Conservation (phyloP, 73 alveolate species). For the Paramecium sexaurelia region DNA sequence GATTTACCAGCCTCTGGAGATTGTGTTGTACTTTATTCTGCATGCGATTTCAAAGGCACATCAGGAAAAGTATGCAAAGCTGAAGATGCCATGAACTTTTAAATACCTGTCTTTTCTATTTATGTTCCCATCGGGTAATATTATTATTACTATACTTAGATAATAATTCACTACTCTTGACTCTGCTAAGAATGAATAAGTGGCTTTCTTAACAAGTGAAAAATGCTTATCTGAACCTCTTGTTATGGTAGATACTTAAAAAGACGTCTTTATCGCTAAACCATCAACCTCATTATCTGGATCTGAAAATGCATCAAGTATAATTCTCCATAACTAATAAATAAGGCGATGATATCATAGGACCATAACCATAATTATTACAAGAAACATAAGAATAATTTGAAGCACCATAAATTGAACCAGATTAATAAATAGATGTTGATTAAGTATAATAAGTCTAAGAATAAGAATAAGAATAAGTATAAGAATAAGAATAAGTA, state of each 20-base stretch:
- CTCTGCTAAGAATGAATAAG: background rate
- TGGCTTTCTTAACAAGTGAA: slow-evolving; percentile 34
- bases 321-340: background rate
- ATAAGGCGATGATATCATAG: background rate
- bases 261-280: background rate
- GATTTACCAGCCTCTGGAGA: slow-evolving; percentile 56
- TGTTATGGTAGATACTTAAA: slow-evolving; percentile 34
- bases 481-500: background rate
- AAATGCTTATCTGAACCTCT: background rate
- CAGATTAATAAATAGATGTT: background rate
- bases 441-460: background rate
- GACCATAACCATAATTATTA: background rate
- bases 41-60: slow-evolving; percentile 41
- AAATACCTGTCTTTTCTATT: background rate
- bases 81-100: background rate
- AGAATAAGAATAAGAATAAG: background rate
- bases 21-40: background rate
- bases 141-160: background rate
- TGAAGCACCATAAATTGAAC: background rate
- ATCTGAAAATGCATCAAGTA: background rate
- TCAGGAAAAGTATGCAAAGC: slow-evolving; percentile 36
- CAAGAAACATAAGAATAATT: background rate
- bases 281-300: background rate
- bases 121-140: slow-evolving; percentile 21
- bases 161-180: background rate